phyloP scores from a whole-genome alignment of 352 stramenopile genomes.

The Pythium graminicola region DNA sequence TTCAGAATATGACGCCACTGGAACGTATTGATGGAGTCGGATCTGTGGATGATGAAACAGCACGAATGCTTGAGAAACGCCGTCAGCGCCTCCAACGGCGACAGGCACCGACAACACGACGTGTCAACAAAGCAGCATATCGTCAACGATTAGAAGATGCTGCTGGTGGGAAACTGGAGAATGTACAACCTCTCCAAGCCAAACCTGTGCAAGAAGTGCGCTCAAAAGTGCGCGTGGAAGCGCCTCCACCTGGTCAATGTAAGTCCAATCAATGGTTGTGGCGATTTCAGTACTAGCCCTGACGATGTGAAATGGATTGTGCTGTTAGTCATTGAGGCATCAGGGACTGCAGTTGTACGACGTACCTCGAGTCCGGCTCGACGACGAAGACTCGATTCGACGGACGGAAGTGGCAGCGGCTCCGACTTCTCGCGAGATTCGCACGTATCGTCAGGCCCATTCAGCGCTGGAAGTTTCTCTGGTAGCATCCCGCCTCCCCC shows the following conservation, averaged over 20 bases:
- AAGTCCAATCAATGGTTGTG: slow-evolving; percentile 26
- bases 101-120: slow-evolving; percentile 55
- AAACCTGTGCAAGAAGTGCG: slow-evolving; percentile 54
- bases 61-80: slow-evolving; percentile 65
- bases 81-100: slow-evolving; percentile 59
- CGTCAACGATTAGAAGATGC: slow-evolving; percentile 67
- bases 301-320: not conserved
- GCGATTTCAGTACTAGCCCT: not conserved
- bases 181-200: slow-evolving; percentile 58
- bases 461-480: slow-evolving; percentile 19
- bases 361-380: slow-evolving; percentile 17
- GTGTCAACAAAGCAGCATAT: slow-evolving; percentile 75
- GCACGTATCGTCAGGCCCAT: slow-evolving; percentile 45
- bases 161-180: slow-evolving; percentile 71
- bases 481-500: slow-evolving; percentile 38
- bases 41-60: slow-evolving; percentile 62
- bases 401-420: slow-evolving; percentile 30
- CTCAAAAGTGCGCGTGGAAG: slow-evolving; percentile 55
- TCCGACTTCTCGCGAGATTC: slow-evolving; percentile 55
- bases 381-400: slow-evolving; percentile 29
- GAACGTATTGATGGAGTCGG: slow-evolving; percentile 33
- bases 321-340: slow-evolving; percentile 46
- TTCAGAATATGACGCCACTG: slow-evolving; percentile 36
- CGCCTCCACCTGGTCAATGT: slow-evolving; percentile 74
- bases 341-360: slow-evolving; percentile 11